A percentile compares a stretch with the other conserved stretches of the same genome.
phyloP scores from a whole-genome alignment of 2,329 filamentous ascomycete species.

The Trichoderma guizhouense region DNA sequence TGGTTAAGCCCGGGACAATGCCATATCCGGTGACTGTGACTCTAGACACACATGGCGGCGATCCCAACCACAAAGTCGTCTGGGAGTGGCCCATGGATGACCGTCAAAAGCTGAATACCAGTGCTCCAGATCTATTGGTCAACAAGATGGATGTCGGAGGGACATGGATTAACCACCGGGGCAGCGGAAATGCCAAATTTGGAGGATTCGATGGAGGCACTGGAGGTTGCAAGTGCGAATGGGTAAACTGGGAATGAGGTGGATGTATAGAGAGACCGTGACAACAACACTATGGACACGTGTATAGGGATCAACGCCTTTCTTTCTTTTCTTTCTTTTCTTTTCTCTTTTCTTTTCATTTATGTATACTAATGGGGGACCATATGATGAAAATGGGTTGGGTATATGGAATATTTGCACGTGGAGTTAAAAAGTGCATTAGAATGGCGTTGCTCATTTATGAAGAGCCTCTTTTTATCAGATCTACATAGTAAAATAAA shows the following conservation, averaged over 20 bases:
- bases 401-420: neutral
- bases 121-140: slow-evolving; percentile 43
- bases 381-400: slow-evolving; percentile 3
- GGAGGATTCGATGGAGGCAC: slow-evolving; percentile 63
- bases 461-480: neutral
- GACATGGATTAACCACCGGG: slow-evolving; percentile 50
- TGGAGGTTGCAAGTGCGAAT: slow-evolving; percentile 60
- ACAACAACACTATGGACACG: neutral
- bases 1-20: slow-evolving; percentile 54
- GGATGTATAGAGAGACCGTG: neutral
- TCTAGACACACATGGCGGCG: slow-evolving; percentile 61
- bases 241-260: slow-evolving; percentile 49
- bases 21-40: slow-evolving; percentile 62
- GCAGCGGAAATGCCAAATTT: slow-evolving; percentile 42
- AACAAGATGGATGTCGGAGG: slow-evolving; percentile 52
- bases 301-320: neutral
- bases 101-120: slow-evolving; percentile 42
- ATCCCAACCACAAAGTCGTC: slow-evolving; percentile 49
- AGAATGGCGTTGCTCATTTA: neutral
- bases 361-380: neutral
- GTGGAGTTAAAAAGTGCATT: neutral
- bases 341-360: neutral
- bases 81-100: slow-evolving; percentile 52
- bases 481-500: neutral
- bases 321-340: neutral